These are phyloP conservation scores for Aspergillus glaucus DNA, from an alignment of 2,329 filamentous ascomycete species.

Conservation along the genomic window DNA sequence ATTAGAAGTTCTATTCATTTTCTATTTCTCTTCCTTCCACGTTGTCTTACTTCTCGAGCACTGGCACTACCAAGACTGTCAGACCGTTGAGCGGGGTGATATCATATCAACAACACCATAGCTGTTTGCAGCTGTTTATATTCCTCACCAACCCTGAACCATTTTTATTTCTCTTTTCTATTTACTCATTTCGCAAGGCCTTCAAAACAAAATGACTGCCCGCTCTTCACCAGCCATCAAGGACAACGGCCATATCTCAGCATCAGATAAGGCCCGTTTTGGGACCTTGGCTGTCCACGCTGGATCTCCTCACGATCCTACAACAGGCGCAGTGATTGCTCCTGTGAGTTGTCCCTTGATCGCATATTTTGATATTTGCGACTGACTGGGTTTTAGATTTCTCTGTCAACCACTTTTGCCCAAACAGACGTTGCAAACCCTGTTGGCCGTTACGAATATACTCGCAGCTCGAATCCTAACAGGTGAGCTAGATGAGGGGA, in stretches of 20 bases:
- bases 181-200: neutral
- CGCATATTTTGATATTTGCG: neutral
- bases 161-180: neutral
- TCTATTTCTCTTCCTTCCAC: neutral
- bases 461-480: constrained; percentile 89
- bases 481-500: constrained; percentile 37
- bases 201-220: constrained; percentile 12
- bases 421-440: constrained; percentile 83
- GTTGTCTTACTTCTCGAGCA: neutral
- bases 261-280: constrained; percentile 72
- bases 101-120: neutral
- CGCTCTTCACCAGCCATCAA: constrained; percentile 7
- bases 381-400: constrained; percentile 54
- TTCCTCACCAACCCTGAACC: neutral
- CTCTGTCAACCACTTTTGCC: constrained; percentile 92
- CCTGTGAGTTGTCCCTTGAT: constrained; percentile 44
- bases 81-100: neutral
- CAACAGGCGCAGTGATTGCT: constrained; percentile 92
- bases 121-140: constrained; percentile 5
- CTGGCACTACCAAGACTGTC: neutral
- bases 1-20: neutral
- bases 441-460: constrained; percentile 87
- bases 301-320: constrained; percentile 80
- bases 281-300: constrained; percentile 94
- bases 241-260: constrained; percentile 48